Evolutionary conservation across 2,329 filamentous ascomycete species (phyloP).

Genomic region (Fusarium keratoplasticum): DNA sequence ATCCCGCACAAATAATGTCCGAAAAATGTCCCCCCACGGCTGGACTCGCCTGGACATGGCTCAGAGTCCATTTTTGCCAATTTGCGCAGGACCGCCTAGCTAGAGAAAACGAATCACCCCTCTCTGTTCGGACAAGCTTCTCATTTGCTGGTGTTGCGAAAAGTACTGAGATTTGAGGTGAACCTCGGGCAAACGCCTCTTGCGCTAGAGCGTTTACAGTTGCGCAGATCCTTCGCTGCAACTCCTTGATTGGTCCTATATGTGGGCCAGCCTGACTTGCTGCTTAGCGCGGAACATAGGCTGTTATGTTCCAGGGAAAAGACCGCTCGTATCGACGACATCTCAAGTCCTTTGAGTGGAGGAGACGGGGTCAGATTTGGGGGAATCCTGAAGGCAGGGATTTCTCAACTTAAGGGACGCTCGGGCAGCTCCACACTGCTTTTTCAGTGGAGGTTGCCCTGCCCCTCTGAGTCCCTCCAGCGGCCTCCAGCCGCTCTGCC

Average conservation of each 20-base stretch:
- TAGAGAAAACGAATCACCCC: neutral
- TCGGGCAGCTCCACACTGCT: slow-evolving; percentile 35
- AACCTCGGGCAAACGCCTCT: neutral
- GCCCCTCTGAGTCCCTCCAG: slow-evolving; percentile 17
- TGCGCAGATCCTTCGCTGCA: slow-evolving; percentile 1
- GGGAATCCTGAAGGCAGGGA: neutral
- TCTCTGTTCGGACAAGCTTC: neutral
- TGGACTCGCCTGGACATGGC: neutral
- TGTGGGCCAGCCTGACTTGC: neutral
- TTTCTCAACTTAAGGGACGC: neutral
- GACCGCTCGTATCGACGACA: neutral
- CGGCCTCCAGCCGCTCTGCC: slow-evolving; percentile 9
- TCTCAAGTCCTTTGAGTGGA: neutral
- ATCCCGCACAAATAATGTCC: neutral
- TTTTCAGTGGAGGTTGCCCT: slow-evolving; percentile 37
- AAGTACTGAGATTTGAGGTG: neutral
- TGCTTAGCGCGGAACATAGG: neutral
- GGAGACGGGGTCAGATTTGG: slow-evolving; percentile 7
- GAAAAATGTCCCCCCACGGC: neutral
- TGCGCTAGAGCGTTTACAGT: slow-evolving; percentile 1
- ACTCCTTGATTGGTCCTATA: neutral
- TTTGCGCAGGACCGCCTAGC: neutral
- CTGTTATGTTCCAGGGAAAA: slow-evolving; percentile 22
- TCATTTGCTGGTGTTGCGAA: neutral
- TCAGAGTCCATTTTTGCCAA: neutral